These are phyloP conservation scores for Microsporum canis DNA, from an alignment of 2,329 filamentous ascomycete genomes.

Conservation along the genomic window DNA sequence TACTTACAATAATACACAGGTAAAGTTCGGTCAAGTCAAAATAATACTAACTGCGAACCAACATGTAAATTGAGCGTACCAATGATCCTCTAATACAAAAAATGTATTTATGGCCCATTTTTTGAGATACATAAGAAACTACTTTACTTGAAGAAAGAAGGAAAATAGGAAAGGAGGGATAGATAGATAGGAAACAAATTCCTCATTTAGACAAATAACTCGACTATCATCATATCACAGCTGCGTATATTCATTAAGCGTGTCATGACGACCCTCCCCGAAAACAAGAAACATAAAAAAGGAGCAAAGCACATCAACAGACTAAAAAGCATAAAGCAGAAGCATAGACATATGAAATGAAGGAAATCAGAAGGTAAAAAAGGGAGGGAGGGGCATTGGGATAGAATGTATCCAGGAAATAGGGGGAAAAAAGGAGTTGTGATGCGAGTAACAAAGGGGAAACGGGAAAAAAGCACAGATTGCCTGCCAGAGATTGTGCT, in stretches of 20 bases:
- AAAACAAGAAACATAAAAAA: background rate
- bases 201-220: background rate
- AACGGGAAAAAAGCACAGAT: background rate
- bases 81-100: no score
- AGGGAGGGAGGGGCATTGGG: background rate
- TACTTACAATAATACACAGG: no score
- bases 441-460: background rate
- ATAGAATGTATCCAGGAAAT: background rate
- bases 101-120: background rate
- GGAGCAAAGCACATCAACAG: background rate
- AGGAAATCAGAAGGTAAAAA: background rate
- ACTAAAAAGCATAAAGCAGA: background rate
- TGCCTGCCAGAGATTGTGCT: conserved; percentile 1
- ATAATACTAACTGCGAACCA: no score
- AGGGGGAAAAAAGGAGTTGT: background rate
- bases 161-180: background rate
- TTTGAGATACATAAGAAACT: background rate
- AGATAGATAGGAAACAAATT: background rate
- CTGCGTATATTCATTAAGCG: conserved; percentile 1
- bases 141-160: background rate
- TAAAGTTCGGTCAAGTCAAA: no score
- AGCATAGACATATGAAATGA: background rate
- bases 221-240: background rate
- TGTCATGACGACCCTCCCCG: background rate
- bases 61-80: no score